Base-by-base conservation (phyloP, 768 basidiomycete genomes). In the Pluteus cervinus region DNA sequence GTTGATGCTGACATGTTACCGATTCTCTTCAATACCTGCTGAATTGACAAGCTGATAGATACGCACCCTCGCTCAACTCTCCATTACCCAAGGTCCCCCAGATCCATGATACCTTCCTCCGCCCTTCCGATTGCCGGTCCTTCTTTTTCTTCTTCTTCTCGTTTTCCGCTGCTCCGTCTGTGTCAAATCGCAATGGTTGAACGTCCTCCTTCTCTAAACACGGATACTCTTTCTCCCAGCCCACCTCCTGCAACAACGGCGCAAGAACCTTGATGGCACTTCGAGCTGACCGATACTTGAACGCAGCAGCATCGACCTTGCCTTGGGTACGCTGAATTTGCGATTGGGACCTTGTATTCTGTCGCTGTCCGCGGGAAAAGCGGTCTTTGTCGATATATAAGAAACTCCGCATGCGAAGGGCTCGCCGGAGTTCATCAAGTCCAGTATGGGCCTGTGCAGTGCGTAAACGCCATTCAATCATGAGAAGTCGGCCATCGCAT, bases 71-170 rank as follows among this genome's bases (percentile, higher is more conserved):
- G n/a, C n/a, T n/a, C n/a, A n/a, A n/a, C n/a, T n/a, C n/a, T n/a
- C n/a, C n/a, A n/a, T n/a, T 23, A 7, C 40, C 49, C 26, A 28
- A 33, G 7, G 37, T 38, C 16, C 23, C 39, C 54, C 52, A 57
- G 12, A 57, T 54, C 54, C 54, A 55, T 1, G 48, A 43, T 14
- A 52, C 17, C 7, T 16, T 28, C 31, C 45, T 47, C 2, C 35
- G 23, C 3, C 49, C 55, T 37, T 56, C 51, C 8, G 29, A 30
- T 30, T 30, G 29, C 4, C 29, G 4, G 8, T 30, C 29, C 17
- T 30, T 17, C 29, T n/a, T n/a, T n/a, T n/a, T n/a, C n/a, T n/a
- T n/a, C n/a, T n/a, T n/a, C n/a, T n/a, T n/a, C n/a, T n/a, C n/a
- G n/a, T n/a, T n/a, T n/a, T n/a, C n/a, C n/a, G n/a, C n/a, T n/a